These are phyloP conservation scores for Polymyxa betae DNA, from an alignment of 208 protist species.

Conservation along the genomic window DNA sequence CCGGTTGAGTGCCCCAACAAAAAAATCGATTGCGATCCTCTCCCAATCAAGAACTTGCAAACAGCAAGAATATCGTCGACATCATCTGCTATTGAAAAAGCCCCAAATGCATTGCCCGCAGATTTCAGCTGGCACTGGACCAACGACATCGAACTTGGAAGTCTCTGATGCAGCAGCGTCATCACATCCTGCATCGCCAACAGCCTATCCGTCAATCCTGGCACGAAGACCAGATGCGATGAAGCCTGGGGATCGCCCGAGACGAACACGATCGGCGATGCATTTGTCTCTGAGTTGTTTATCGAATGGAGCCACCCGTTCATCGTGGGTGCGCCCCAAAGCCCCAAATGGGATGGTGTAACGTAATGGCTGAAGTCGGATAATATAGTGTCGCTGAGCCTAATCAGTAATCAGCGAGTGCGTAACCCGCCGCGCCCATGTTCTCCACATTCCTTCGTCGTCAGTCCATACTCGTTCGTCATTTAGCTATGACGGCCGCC, in stretches of 20 bases:
- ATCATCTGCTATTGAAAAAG: background rate
- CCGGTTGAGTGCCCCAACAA: slow-evolving; percentile 32
- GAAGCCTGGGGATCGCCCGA: background rate
- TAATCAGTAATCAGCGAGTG: too few species aligned
- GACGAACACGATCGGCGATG: too few species aligned
- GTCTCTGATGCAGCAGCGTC: background rate
- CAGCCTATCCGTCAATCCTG: slow-evolving; percentile 14
- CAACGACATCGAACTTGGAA: background rate
- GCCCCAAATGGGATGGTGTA: too few species aligned
- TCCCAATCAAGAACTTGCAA: background rate
- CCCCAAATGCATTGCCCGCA: background rate
- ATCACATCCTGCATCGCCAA: background rate
- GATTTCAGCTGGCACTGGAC: slow-evolving; percentile 39
- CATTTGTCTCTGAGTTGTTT: too few species aligned
- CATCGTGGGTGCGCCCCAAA: too few species aligned
- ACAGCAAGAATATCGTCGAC: background rate
- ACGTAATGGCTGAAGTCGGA: too few species aligned
- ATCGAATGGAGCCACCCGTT: too few species aligned
- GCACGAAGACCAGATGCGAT: background rate
- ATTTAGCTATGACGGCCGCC: background rate
- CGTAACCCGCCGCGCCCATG: too few species aligned
- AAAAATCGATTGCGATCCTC: background rate
- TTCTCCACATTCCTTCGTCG: too few species aligned
- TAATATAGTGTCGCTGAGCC: too few species aligned
- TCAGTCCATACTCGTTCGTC: too few species aligned